Percentiles rank a stretch among this genome's conserved stretches.
These are phyloP conservation scores for Hirsutella thompsonii DNA, from an alignment of 2,329 filamentous ascomycete species.

Conservation along the genomic window DNA sequence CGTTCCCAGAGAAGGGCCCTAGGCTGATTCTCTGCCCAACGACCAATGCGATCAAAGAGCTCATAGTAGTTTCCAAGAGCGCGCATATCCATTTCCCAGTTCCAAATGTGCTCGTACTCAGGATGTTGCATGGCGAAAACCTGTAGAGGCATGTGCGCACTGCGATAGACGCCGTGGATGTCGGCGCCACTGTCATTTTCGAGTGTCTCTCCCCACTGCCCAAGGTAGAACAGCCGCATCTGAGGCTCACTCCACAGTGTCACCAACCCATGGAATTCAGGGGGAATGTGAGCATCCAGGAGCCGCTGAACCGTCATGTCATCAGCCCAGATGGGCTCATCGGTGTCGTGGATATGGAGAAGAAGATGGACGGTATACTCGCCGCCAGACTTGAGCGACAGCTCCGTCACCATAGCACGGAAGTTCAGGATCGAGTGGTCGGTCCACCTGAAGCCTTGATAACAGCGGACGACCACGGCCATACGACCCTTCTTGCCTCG, in stretches of 20 bases:
- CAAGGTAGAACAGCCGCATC: constrained; percentile 66
- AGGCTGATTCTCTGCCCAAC: constrained; percentile 56
- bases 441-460: constrained; percentile 68
- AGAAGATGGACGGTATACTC: constrained; percentile 78
- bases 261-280: constrained; percentile 69
- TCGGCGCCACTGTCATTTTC: constrained; percentile 42
- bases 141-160: constrained; percentile 49
- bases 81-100: constrained; percentile 58
- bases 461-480: constrained; percentile 68
- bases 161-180: constrained; percentile 58
- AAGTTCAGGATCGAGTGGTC: constrained; percentile 68
- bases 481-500: constrained; percentile 42
- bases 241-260: constrained; percentile 77
- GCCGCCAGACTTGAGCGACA: constrained; percentile 63
- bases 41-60: constrained; percentile 53
- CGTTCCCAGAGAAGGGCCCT: constrained; percentile 68
- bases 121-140: constrained; percentile 50
- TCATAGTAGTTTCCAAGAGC: constrained; percentile 58
- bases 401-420: constrained; percentile 67
- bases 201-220: constrained; percentile 57
- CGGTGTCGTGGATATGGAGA: constrained; percentile 70
- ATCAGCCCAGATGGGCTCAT: constrained; percentile 71
- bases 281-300: constrained; percentile 50
- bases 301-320: constrained; percentile 59
- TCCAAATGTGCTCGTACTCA: constrained; percentile 56